Percentiles rank a stretch among this genome's conserved stretches.
Evolutionary conservation across 148 eudicot species (phyloP).

Genomic region (Fagopyrum homotropicum): DNA sequence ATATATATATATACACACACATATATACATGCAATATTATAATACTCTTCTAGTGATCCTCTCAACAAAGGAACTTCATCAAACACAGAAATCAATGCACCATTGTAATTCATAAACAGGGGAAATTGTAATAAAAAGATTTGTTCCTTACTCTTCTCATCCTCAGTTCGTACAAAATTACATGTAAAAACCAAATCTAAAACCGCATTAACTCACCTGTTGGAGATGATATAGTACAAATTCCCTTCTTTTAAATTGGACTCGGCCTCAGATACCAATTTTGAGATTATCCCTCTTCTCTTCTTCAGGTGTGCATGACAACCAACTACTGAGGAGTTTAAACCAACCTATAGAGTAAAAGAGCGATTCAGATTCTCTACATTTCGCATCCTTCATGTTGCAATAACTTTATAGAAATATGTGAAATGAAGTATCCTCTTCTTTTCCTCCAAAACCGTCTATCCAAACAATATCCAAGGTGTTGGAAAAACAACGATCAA

Average conservation of each 20-base stretch:
- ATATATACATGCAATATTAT: no score
- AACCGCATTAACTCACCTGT: slow-evolving; percentile 26
- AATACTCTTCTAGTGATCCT: no score
- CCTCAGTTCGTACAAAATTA: background rate
- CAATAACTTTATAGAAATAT: background rate
- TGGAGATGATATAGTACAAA: slow-evolving; percentile 55
- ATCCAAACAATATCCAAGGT: background rate
- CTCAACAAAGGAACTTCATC: background rate
- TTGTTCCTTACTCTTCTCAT: background rate
- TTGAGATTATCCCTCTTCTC: slow-evolving; percentile 45
- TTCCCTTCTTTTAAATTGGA: slow-evolving; percentile 55
- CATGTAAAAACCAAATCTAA: background rate
- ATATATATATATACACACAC: no score
- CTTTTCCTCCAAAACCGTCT: background rate
- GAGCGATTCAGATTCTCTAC: background rate
- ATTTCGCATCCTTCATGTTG: background rate
- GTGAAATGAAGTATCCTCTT: background rate
- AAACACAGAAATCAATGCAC: background rate
- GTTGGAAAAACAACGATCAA: background rate
- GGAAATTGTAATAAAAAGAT: background rate
- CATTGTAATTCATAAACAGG: background rate
- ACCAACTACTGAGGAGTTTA: slow-evolving; percentile 14
- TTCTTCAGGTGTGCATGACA: slow-evolving; percentile 53
- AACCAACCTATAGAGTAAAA: background rate
- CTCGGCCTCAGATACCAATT: slow-evolving; percentile 49